Evolutionary conservation across 2,329 filamentous ascomycete species (phyloP).

Genomic region (Xylaria digitata): DNA sequence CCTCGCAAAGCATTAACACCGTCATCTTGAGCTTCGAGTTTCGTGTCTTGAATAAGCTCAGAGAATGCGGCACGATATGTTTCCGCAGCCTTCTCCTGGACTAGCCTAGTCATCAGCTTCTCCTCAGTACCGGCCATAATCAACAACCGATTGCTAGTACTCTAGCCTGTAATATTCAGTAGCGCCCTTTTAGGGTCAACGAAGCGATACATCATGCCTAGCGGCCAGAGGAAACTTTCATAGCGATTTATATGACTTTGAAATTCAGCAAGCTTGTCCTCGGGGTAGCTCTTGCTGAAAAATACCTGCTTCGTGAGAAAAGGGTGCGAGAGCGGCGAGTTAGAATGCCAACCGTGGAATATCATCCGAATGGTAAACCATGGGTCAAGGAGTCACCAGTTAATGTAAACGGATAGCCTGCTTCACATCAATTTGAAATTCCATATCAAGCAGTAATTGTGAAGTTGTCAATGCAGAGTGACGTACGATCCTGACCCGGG

Average conservation of each 20-base stretch:
- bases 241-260: constrained; percentile 59
- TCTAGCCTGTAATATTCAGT: constrained; percentile 50
- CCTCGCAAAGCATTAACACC: constrained; percentile 35
- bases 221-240: constrained; percentile 64
- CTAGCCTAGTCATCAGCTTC: constrained; percentile 53
- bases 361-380: constrained; percentile 60
- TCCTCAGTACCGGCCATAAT: constrained; percentile 56
- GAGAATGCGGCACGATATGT: constrained; percentile 53
- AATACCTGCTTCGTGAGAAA: constrained; percentile 61
- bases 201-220: constrained; percentile 60
- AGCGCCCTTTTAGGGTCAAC: constrained; percentile 56
- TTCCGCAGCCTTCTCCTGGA: constrained; percentile 54
- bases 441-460: too few species aligned
- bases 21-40: constrained; percentile 45
- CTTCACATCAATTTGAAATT: constrained; percentile 23
- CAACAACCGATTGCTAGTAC: constrained; percentile 50
- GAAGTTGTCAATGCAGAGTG: background rate
- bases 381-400: constrained; percentile 60
- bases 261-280: constrained; percentile 55
- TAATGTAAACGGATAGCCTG: constrained; percentile 56
- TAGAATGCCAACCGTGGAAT: constrained; percentile 61
- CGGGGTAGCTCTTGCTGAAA: constrained; percentile 59
- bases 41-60: constrained; percentile 47
- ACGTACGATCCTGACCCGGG: constrained; percentile 62
- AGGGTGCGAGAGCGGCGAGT: constrained; percentile 64